Evolutionary conservation across 208 protist species (phyloP).

Genomic region (Wallacemonas rigidus): DNA sequence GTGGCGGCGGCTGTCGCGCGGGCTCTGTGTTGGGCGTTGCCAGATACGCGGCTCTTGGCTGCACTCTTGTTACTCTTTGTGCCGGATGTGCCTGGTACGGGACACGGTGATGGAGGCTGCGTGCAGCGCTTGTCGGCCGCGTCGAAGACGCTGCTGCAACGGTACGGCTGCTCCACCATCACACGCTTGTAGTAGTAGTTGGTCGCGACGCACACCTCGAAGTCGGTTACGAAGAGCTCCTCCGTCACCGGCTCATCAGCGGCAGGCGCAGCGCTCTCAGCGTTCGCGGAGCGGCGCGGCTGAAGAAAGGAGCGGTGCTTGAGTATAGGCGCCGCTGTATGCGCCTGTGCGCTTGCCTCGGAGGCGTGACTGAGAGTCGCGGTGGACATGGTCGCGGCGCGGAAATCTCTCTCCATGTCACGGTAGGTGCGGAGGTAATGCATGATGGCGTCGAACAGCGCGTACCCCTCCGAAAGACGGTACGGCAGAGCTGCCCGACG

Average conservation of each 20-base stretch:
- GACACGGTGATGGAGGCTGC: too few relatives aligned
- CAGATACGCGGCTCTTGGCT: too few relatives aligned
- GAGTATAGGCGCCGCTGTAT: background rate
- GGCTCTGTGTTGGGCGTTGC: background rate
- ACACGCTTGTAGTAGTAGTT: conserved; percentile 69
- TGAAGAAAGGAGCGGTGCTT: conserved; percentile 16
- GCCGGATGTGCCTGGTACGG: too few relatives aligned
- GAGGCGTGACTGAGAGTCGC: background rate
- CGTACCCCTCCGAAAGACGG: conserved; percentile 39
- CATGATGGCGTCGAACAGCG: conserved; percentile 59
- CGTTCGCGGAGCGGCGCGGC: background rate
- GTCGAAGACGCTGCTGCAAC: conserved; percentile 1
- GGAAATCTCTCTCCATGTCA: conserved; percentile 27
- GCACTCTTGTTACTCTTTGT: too few relatives aligned
- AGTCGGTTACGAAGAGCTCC: conserved; percentile 22
- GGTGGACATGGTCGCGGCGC: conserved; percentile 5
- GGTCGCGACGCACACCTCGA: conserved; percentile 57
- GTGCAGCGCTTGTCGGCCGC: background rate
- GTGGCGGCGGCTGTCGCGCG: background rate
- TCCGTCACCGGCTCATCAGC: conserved; percentile 7
- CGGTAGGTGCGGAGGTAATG: conserved; percentile 47
- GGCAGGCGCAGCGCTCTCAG: background rate
- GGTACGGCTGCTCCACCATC: conserved; percentile 32
- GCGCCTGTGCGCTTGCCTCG: background rate
- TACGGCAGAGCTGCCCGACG: conserved; percentile 31